Conservation (phyloP, 495 filamentous ascomycete genomes). For the Cairneyella variabilis region DNA sequence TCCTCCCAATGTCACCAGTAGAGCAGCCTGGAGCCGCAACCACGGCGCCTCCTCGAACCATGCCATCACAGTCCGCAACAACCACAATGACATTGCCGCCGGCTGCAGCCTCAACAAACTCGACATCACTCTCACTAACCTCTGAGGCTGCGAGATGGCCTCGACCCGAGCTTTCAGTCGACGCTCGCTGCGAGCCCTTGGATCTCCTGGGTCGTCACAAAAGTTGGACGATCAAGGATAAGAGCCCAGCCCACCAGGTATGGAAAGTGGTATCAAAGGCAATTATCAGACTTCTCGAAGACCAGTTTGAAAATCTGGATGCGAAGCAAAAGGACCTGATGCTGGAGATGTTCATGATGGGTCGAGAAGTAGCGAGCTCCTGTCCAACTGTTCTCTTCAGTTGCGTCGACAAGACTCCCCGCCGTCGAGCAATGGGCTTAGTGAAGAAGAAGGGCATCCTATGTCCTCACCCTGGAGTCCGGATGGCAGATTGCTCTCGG, state of each 20-base stretch:
- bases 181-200: background rate
- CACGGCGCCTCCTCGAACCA: no score
- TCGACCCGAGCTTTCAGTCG: constrained; percentile 16
- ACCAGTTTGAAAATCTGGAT: constrained; percentile 6
- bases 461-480: constrained; percentile 1
- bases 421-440: constrained; percentile 10
- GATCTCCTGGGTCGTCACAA: background rate
- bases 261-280: background rate
- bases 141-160: constrained; percentile 2
- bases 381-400: constrained; percentile 16
- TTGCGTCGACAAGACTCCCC: constrained; percentile 7
- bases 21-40: no score
- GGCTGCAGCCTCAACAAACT: no score
- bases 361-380: background rate
- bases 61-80: no score
- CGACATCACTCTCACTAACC: background rate
- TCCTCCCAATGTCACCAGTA: no score
- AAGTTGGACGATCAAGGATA: constrained; percentile 13
- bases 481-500: constrained; percentile 10
- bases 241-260: constrained; percentile 5
- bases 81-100: background rate
- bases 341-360: constrained; percentile 20
- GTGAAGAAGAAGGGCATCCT: constrained; percentile 5
- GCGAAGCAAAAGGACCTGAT: constrained; percentile 5
- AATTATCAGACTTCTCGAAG: constrained; percentile 6